Conservation (phyloP, 768 basidiomycete species). For the Leccinum fibrillosum region DNA sequence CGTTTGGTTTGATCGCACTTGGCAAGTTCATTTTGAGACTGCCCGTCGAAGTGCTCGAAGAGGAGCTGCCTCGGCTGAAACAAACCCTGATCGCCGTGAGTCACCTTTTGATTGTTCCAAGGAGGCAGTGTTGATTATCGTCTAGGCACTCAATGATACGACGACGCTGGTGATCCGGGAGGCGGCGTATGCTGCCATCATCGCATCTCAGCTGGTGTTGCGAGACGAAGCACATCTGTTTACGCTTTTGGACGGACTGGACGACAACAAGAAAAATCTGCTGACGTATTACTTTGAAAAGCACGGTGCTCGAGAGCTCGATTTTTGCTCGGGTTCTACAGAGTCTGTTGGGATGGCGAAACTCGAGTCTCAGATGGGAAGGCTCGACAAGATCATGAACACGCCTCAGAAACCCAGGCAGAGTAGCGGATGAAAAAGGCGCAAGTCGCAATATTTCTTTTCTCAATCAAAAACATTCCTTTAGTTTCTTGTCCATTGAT, state of each 20-base stretch:
- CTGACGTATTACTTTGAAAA: conserved; percentile 89
- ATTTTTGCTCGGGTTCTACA: conserved; percentile 32
- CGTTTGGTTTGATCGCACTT: conserved; percentile 80
- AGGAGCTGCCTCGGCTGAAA: conserved; percentile 78
- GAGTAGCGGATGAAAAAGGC: conserved; percentile 7
- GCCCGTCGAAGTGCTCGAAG: conserved; percentile 81
- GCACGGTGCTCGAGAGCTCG: conserved; percentile 64
- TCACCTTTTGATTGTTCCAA: conserved; percentile 1
- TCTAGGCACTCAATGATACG: conserved; percentile 66
- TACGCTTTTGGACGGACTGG: conserved; percentile 71
- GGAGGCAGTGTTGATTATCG: background rate
- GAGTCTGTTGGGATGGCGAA: conserved; percentile 53
- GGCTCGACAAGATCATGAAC: conserved; percentile 75
- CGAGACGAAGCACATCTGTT: conserved; percentile 84
- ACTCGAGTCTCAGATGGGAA: conserved; percentile 75
- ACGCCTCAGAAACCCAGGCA: conserved; percentile 51
- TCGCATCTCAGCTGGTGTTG: conserved; percentile 79
- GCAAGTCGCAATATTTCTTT: background rate
- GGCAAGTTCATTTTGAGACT: conserved; percentile 81
- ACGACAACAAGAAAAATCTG: conserved; percentile 89
- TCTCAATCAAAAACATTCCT: background rate
- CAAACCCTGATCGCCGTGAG: conserved; percentile 66
- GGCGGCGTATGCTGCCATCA: conserved; percentile 77
- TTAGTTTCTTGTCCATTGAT: background rate
- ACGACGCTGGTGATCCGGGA: conserved; percentile 78